Base-by-base conservation (phyloP, 345 rosid genomes). In the Melaleuca alternifolia region DNA sequence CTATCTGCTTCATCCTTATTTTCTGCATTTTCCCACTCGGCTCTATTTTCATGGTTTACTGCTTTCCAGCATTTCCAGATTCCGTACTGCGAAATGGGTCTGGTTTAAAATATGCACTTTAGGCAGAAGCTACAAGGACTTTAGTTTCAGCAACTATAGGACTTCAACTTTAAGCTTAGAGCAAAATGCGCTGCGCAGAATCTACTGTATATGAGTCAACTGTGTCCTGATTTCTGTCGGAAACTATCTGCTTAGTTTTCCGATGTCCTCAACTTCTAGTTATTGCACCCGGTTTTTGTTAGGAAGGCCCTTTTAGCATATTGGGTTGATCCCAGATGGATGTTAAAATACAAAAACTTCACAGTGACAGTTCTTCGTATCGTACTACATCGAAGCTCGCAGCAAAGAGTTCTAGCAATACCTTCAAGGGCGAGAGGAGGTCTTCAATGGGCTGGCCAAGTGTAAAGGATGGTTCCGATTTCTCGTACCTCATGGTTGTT, bases 381-480 rank as follows among this genome's bases (percentile, higher is more conserved):
- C 37, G 46, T 33, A 71, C 16, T 33, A 33, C 3, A 2, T 2
- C 3, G 12, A 33, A 2, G 79, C 79, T 71, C 37, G 79, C 46
- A 21, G 79, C 11, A 33, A 2, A 10, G 48, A 71, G 24, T 71
- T 48, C 11, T 71, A 18, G 11, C 79, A 71, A 33, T 48, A 71
- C 46, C 85, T 30, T 18, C 51, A 23, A 44, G 46, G 24, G 11
- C 71, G 26, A 12, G n/a, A 46, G 33, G 71, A 91, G 88, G 54
- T 82, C 90, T 85, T 87, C 86, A 85, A 86, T 90, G 0, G 95
- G 95, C 44, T 85, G 95, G 86, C 96, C 96, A 44, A 88, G 91
- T 37, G 99, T 95, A 18, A 96, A 98, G 14, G 98, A 96, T 75
- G 98, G 98, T 85, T 96, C 95, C 0, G 98, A 96, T 92, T 95